Conservation (phyloP, 257 asterid species). For the Schizonepeta tenuifolia region DNA sequence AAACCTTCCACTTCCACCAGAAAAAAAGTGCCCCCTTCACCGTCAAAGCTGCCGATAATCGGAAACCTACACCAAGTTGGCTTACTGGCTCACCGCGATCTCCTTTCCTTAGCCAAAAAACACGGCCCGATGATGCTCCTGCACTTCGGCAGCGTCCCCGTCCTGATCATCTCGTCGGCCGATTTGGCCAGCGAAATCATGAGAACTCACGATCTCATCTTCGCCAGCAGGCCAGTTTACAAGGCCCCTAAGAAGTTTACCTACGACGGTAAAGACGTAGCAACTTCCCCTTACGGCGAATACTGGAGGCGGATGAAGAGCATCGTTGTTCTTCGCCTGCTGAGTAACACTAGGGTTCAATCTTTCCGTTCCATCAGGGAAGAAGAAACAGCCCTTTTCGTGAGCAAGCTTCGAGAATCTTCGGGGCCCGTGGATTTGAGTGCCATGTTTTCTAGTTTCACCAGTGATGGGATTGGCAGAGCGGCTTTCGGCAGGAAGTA, state of each 20-base stretch:
- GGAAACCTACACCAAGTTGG: neutral
- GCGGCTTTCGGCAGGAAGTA: conserved; percentile 15
- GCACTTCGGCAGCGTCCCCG: no score
- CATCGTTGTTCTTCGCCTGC: conserved; percentile 5
- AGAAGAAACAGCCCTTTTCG: conserved; percentile 13
- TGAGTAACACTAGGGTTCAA: conserved; percentile 8
- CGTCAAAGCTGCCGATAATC: neutral
- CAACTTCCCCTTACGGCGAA: no score
- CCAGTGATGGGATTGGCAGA: conserved; percentile 7
- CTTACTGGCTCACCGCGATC: neutral
- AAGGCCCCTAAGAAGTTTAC: no score
- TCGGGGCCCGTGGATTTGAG: conserved; percentile 12
- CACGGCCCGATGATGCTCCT: no score
- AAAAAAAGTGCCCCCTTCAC: neutral
- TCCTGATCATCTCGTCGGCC: no score
- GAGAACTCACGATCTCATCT: no score
- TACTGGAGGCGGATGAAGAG: no score
- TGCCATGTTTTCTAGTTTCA: neutral
- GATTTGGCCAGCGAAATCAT: no score
- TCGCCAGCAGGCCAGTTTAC: no score
- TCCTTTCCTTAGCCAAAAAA: neutral
- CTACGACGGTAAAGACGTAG: no score
- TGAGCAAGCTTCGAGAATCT: neutral
- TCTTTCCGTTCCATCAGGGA: conserved; percentile 12
- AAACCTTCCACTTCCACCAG: neutral